These are phyloP conservation scores for Schwanniomyces yamadae DNA, from an alignment of 805 yeast genomes.

Conservation along the genomic window DNA sequence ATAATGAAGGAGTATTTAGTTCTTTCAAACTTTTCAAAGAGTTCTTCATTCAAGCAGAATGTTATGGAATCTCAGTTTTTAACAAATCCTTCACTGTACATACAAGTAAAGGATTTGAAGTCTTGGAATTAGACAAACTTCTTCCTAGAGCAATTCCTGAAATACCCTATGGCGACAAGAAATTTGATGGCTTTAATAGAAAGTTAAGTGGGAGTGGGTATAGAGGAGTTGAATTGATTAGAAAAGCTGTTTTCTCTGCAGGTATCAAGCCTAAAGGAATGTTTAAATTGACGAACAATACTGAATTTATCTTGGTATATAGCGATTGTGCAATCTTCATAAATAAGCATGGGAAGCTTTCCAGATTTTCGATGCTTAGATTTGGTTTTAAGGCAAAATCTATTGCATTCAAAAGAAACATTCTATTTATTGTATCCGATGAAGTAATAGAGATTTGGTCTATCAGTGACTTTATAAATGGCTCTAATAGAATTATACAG, in stretches of 20 bases:
- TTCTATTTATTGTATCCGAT: conserved; percentile 50
- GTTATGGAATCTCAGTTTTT: conserved; percentile 60
- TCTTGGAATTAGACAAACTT: conserved; percentile 57
- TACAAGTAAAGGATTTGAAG: conserved; percentile 64
- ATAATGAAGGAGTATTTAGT: conserved; percentile 48
- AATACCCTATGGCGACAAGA: conserved; percentile 28
- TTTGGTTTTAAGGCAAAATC: conserved; percentile 42
- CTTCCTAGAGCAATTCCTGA: conserved; percentile 61
- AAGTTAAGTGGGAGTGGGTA: conserved; percentile 9
- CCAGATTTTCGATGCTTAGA: conserved; percentile 41
- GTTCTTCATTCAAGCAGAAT: conserved; percentile 54
- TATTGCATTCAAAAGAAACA: conserved; percentile 32
- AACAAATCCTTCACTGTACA: conserved; percentile 67
- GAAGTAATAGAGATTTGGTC: conserved; percentile 72
- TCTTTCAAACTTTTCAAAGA: conserved; percentile 39
- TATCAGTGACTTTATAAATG: conserved; percentile 45
- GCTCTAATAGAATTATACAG: conserved; percentile 55
- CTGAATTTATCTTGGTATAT: conserved; percentile 62
- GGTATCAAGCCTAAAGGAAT: conserved; percentile 58
- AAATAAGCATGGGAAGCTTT: conserved; percentile 56
- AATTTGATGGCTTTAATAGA: conserved; percentile 33
- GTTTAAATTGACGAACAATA: conserved; percentile 55
- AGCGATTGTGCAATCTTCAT: conserved; percentile 68
- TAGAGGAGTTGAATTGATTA: conserved; percentile 36
- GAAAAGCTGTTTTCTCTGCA: conserved; percentile 37